These are phyloP conservation scores for Exophiala mesophila DNA, from an alignment of 2,329 filamentous ascomycete species.

Conservation along the genomic window DNA sequence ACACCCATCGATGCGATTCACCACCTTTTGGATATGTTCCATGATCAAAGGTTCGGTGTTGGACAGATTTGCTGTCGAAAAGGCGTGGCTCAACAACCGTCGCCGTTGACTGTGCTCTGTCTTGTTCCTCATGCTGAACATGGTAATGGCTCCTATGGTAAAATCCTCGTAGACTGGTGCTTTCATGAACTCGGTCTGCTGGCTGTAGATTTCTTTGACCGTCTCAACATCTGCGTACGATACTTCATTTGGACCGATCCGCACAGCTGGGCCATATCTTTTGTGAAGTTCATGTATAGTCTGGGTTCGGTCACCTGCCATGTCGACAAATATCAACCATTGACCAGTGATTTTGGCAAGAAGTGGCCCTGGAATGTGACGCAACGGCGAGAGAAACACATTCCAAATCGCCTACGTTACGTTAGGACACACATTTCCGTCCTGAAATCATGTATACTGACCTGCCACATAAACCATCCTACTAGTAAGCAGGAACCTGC, in stretches of 20 bases:
- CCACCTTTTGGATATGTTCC: background rate
- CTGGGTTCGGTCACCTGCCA: constrained; percentile 3
- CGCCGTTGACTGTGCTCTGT: constrained; percentile 36
- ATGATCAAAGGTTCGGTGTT: background rate
- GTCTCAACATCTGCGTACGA: constrained; percentile 61
- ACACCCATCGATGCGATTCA: background rate
- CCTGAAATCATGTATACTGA: too few species aligned
- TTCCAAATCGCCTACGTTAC: constrained; percentile 1
- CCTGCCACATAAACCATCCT: too few species aligned
- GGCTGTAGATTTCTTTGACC: constrained; percentile 55
- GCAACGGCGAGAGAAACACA: background rate
- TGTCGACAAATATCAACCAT: constrained; percentile 2
- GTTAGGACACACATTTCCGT: too few species aligned
- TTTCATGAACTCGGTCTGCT: constrained; percentile 13
- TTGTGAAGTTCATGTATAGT: constrained; percentile 57
- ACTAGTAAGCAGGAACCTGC: too few species aligned
- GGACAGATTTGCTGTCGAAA: background rate
- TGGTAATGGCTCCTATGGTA: constrained; percentile 1
- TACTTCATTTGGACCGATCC: constrained; percentile 61
- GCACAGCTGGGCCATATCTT: constrained; percentile 55
- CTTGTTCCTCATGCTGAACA: constrained; percentile 28
- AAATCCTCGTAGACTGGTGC: constrained; percentile 13
- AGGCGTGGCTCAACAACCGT: constrained; percentile 34
- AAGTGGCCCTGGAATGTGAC: background rate
- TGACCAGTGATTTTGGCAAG: constrained; percentile 2